These are phyloP conservation scores for Hypholoma sublateritium DNA, from an alignment of 768 basidiomycete genomes.

Conservation along the genomic window DNA sequence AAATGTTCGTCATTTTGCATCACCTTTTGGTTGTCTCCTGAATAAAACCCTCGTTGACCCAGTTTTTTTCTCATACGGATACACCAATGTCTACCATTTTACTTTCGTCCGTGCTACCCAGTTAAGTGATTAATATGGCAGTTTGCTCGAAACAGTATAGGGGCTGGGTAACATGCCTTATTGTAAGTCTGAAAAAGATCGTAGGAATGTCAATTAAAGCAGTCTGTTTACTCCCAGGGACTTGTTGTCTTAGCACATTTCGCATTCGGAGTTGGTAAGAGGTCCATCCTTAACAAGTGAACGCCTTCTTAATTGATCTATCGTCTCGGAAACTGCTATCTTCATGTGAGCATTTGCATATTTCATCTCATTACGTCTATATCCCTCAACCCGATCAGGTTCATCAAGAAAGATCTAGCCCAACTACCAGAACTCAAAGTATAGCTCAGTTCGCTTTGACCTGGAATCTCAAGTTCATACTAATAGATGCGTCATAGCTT, in stretches of 20 bases:
- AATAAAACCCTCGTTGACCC: neutral
- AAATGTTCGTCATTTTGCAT: constrained; percentile 21
- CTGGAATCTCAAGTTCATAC: constrained; percentile 25
- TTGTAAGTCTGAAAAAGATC: constrained; percentile 21
- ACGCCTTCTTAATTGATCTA: neutral
- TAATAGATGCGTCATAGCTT: constrained; percentile 28
- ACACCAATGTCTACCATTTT: constrained; percentile 22
- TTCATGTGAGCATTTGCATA: constrained; percentile 23
- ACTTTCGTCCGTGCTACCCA: neutral
- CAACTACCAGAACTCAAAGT: constrained; percentile 35
- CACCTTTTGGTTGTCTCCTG: neutral
- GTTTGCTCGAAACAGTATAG: constrained; percentile 29
- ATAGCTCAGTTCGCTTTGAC: constrained; percentile 40
- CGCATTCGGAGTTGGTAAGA: constrained; percentile 37
- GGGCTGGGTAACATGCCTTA: constrained; percentile 30
- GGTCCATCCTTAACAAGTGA: neutral
- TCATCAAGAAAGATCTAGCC: constrained; percentile 34
- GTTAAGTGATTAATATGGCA: constrained; percentile 3
- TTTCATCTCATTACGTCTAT: neutral
- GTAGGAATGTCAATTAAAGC: neutral
- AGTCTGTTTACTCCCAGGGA: constrained; percentile 16
- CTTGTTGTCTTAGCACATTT: constrained; percentile 27
- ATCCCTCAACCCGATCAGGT: constrained; percentile 19
- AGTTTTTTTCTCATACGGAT: constrained; percentile 36
- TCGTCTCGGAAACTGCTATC: constrained; percentile 29